Percentiles rank a stretch among this genome's conserved stretches.
phyloP scores from a whole-genome alignment of 108 stramenopile genomes.

The Cyclostephanos tholiformis region DNA sequence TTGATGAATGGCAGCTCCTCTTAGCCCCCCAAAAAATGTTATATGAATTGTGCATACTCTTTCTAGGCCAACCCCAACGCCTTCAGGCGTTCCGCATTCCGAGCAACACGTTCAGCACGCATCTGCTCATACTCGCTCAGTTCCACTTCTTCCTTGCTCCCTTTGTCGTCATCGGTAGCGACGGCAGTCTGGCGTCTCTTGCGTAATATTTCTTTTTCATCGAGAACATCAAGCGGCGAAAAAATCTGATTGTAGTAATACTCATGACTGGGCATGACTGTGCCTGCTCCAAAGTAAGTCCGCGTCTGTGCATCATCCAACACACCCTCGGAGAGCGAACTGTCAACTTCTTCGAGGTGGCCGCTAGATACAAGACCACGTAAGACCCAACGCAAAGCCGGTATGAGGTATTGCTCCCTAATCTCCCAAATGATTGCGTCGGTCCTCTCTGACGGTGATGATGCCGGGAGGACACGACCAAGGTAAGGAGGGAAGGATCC shows the following conservation, averaged over 20 bases:
- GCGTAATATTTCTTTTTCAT: conserved; percentile 64
- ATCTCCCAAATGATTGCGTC: conserved; percentile 78
- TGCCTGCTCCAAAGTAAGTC: conserved; percentile 26
- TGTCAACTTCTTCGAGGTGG: conserved; percentile 67
- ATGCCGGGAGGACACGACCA: conserved; percentile 67
- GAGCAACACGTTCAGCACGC: conserved; percentile 78
- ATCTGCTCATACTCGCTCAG: conserved; percentile 88
- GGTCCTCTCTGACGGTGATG: not conserved
- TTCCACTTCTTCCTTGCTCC: conserved; percentile 58
- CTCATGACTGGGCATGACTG: conserved; percentile 48
- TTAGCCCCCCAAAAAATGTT: not conserved
- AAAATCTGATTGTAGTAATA: conserved; percentile 56
- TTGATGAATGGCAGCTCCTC: too few relatives aligned
- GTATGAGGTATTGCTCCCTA: conserved; percentile 60
- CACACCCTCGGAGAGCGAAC: conserved; percentile 55
- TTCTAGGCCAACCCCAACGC: conserved; percentile 74
- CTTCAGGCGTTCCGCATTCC: conserved; percentile 86
- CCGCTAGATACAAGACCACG: conserved; percentile 80
- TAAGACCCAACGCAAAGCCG: conserved; percentile 83
- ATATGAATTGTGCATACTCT: not conserved
- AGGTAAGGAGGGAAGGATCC: conserved; percentile 85
- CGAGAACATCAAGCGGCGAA: conserved; percentile 67
- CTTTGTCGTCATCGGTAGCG: conserved; percentile 15
- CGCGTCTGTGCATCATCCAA: conserved; percentile 46
- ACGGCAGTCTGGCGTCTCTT: conserved; percentile 35